Evolutionary conservation across 2,329 filamentous ascomycete genomes (phyloP), one percentile per base, ranked within the genome.

Genomic region (Colletotrichum plurivorum): DNA sequence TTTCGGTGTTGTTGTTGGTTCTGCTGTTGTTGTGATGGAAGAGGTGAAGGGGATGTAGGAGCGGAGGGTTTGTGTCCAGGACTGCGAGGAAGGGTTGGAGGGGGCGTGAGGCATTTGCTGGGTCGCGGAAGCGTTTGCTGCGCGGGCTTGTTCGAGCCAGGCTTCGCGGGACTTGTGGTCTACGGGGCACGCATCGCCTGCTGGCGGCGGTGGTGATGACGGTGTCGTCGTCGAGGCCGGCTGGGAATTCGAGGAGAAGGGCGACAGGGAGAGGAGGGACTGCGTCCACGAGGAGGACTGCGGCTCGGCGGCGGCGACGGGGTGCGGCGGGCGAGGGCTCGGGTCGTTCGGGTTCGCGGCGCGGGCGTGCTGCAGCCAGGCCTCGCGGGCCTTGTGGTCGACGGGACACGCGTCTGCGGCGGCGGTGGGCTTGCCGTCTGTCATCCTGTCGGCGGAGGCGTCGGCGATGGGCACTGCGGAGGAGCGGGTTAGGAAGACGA

Each of bases 151-250:
- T 66, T 88, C 85, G 45, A 98, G 88, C 95, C 95, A 99, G 75
- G 92, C 90, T 75, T 94, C 92, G 75, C 96, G 92, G 60, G 94
- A 92, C 76, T 94, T 93, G 82, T 95, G 93, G 82, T 98, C 95
- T 76, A 98, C 94, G 5, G 96, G 96, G 76, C 96, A 98, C 67
- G 85, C 85, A 72, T 77, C 77, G 54, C 77, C 77, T 7, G 5
- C 18, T 77, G 48, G 1, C 59, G 69, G 62, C 4, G 56, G 10
- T 20, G 46, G 9, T 64, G 41, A 43, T 43, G 41, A 13, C 16
- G 41, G 41, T 5, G 41, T 5, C 41, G 71, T 63, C 43, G 71
- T 54, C 12, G 71, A 41, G 31, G 31, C 31, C 10, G 31, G 31
- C 31, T 71, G 72, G 56, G 62, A 12, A 25, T 39, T 49, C 18